Conservation (phyloP, 345 rosid genomes). For the Rhizophora apiculata region DNA sequence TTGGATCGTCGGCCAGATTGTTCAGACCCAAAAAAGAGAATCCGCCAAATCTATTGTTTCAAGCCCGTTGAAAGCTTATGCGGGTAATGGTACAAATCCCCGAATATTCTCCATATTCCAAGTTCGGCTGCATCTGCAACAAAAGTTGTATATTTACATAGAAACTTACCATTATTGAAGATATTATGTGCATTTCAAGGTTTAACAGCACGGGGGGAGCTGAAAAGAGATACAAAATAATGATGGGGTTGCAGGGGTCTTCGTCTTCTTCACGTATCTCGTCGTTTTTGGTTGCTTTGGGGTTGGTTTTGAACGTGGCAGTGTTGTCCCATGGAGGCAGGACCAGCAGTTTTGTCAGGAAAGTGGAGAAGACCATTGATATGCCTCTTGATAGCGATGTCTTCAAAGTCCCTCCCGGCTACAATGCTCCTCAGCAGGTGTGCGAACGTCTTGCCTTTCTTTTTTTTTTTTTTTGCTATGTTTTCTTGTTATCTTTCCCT, state of each 20-base stretch:
- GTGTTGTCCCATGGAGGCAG: constrained; percentile 59
- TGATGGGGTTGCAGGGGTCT: constrained; percentile 24
- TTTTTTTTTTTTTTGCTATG: neutral
- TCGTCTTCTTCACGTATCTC: constrained; percentile 12
- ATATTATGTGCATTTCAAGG: neutral
- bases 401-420: constrained; percentile 59
- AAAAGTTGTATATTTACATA: neutral
- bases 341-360: constrained; percentile 63
- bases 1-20: neutral
- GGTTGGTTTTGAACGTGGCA: constrained; percentile 39
- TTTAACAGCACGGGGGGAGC: neutral
- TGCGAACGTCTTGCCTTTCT: neutral
- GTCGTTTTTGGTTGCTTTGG: constrained; percentile 25
- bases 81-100: neutral
- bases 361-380: constrained; percentile 45
- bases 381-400: constrained; percentile 83
- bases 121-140: neutral
- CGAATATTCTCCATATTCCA: neutral
- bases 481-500: neutral
- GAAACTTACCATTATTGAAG: neutral
- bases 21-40: neutral
- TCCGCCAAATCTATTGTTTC: neutral
- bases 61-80: neutral
- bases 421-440: constrained; percentile 95
- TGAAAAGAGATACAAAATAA: neutral